Evolutionary conservation across 495 filamentous ascomycete species (phyloP).

Genomic region (Aspergillus carlsbadensis): DNA sequence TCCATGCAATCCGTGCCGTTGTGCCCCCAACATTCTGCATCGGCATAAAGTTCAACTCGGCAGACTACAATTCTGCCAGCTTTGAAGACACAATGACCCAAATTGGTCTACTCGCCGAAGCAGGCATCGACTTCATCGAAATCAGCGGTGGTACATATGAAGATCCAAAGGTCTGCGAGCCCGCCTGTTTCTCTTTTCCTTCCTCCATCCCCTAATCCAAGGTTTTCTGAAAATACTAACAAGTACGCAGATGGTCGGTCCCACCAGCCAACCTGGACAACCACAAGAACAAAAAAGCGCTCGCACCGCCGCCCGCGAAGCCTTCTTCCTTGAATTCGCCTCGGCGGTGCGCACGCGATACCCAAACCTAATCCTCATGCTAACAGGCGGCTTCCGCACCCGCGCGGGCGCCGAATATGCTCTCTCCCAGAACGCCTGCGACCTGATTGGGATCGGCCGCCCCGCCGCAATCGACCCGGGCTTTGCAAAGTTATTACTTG

Average conservation of each 20-base stretch:
- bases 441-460: constrained; percentile 56
- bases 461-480: constrained; percentile 51
- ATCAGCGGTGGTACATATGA: constrained; percentile 60
- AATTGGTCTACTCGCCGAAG: constrained; percentile 48
- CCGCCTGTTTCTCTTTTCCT: constrained; percentile 20
- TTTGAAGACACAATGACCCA: constrained; percentile 53
- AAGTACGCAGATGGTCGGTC: constrained; percentile 31
- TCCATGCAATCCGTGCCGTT: constrained; percentile 38
- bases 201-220: not conserved
- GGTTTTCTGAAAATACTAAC: not conserved
- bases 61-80: constrained; percentile 48
- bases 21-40: constrained; percentile 52
- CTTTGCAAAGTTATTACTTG: constrained; percentile 52
- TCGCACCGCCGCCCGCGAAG: constrained; percentile 52
- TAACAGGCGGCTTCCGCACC: constrained; percentile 57
- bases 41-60: constrained; percentile 64
- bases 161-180: constrained; percentile 33
- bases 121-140: constrained; percentile 62
- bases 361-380: constrained; percentile 46
- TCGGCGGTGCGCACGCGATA: constrained; percentile 41
- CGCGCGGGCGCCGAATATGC: constrained; percentile 54
- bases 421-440: constrained; percentile 51
- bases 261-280: not conserved
- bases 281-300: constrained; percentile 5
- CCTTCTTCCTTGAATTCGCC: constrained; percentile 62